These are phyloP conservation scores for Magnusiomyces magnusii DNA, from an alignment of 1,139 yeast genomes.

Conservation along the genomic window DNA sequence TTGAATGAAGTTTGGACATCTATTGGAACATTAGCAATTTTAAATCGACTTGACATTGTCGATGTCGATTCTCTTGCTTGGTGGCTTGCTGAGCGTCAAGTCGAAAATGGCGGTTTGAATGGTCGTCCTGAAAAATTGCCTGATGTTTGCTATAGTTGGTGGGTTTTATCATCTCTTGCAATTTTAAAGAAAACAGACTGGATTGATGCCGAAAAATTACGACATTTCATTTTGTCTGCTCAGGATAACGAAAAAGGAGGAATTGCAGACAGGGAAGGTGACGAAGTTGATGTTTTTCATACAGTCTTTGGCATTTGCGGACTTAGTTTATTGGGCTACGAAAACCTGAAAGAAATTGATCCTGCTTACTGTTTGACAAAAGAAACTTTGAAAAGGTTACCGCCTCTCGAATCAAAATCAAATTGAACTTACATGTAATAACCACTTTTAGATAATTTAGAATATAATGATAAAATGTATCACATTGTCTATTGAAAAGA, in stretches of 20 bases:
- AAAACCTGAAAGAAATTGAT: slow-evolving; percentile 53
- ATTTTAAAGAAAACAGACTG: slow-evolving; percentile 62
- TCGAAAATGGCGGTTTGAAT: slow-evolving; percentile 85
- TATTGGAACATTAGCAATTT: slow-evolving; percentile 68
- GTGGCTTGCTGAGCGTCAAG: slow-evolving; percentile 92
- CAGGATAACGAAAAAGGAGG: slow-evolving; percentile 84
- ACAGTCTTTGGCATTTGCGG: slow-evolving; percentile 90
- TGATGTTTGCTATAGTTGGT: slow-evolving; percentile 97
- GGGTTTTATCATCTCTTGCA: slow-evolving; percentile 80
- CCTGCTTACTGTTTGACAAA: slow-evolving; percentile 83
- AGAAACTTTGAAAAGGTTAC: neutral
- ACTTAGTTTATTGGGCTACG: slow-evolving; percentile 60
- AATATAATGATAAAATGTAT: too few relatives aligned
- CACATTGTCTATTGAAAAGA: too few relatives aligned
- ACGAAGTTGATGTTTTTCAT: slow-evolving; percentile 88
- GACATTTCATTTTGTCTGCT: slow-evolving; percentile 59
- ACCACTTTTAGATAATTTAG: neutral
- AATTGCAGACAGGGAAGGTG: slow-evolving; percentile 83
- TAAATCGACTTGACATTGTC: slow-evolving; percentile 45
- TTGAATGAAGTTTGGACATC: slow-evolving; percentile 56
- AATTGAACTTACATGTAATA: neutral
- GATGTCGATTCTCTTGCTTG: slow-evolving; percentile 41
- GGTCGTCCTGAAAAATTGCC: slow-evolving; percentile 97
- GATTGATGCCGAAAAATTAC: slow-evolving; percentile 59
- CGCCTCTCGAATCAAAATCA: neutral